A percentile compares a stretch with the other conserved stretches of the same genome.
phyloP scores from a whole-genome alignment of 2,329 filamentous ascomycete species.

The Zarea fungicola region DNA sequence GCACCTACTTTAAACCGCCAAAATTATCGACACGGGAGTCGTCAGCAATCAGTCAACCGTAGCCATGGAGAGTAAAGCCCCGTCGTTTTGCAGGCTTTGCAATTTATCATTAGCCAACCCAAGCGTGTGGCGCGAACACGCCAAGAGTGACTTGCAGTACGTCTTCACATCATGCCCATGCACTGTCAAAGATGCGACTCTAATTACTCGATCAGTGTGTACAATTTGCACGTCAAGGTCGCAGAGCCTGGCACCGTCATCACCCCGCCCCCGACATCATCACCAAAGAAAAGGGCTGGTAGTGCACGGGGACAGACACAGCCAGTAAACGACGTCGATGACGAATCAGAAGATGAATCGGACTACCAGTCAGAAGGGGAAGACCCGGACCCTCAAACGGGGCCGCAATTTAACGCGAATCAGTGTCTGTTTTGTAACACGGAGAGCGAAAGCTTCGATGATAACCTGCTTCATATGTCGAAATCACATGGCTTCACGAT shows the following conservation, averaged over 20 bases:
- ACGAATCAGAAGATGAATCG: neutral
- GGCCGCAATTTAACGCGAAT: constrained; percentile 22
- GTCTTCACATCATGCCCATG: neutral
- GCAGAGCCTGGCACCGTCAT: constrained; percentile 17
- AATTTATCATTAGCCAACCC: constrained; percentile 15
- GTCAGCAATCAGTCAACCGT: neutral
- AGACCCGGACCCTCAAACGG: neutral
- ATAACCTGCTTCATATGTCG: constrained; percentile 45
- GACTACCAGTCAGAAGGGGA: neutral
- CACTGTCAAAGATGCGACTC: neutral
- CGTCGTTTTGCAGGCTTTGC: constrained; percentile 20
- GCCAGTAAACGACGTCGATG: neutral
- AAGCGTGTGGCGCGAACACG: constrained; percentile 19
- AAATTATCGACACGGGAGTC: constrained; percentile 1
- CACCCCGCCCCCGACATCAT: constrained; percentile 12
- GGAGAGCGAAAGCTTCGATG: constrained; percentile 24
- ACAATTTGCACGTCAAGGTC: constrained; percentile 20
- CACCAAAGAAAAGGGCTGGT: neutral
- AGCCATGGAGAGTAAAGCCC: constrained; percentile 15
- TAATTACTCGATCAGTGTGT: constrained; percentile 17
- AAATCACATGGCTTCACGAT: constrained; percentile 42
- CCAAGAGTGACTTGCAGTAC: constrained; percentile 22
- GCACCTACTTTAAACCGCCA: neutral
- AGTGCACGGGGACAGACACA: neutral
- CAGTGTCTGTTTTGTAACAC: constrained; percentile 40